Base-by-base conservation (phyloP, 805 yeast species). In the Blastobotrys terrestris region DNA sequence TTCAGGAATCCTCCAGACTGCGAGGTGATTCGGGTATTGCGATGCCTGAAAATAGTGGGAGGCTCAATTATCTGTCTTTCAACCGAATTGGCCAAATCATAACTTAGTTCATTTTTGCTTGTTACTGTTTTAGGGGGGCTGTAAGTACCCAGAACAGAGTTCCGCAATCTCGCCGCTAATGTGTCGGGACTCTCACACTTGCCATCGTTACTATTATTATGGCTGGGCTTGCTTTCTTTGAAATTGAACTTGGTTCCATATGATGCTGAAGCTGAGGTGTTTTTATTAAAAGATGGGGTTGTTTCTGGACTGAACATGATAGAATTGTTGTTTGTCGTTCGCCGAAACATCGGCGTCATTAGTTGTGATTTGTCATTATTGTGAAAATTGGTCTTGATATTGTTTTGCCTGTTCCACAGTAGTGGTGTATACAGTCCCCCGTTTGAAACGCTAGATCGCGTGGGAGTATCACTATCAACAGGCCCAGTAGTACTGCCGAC, bases 101-200 rank as follows among this genome's bases (percentile, higher is more conserved):
- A 26, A 26, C 35, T 26, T 26, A 26, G 11, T 26, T 26, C 35
- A 26, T 26, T 26, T 26, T 26, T 26, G 35, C 11, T 26, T 26
- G 11, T 44, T 8, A 52, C 54, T 3, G 54, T 52, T 5, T 52
- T 47, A 0, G 54, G 54, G 8, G 54, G 54, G 19, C 43, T 48
- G 44, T 52, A 52, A 22, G 21, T 48, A 15, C 54, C 54, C 15
- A 31, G 15, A 19, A 16, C 16, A 6, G 41, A 26, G 14, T 31
- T 22, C 15, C 41, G 39, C 19, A 46, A n/a, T 18, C 49, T 4
- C 8, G 39, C 16, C n/a, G 49, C 49, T 11, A 46, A n/a, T 11
- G 49, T 19, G 11, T 22, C 18, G 6, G 49, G n/a, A 6, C 13
- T 31, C 8, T 46, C 19, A 3, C 43, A 16, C 13, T n/a, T 19